A percentile compares a stretch with the other conserved stretches of the same genome.
Conservation (phyloP, 306 rosid genomes). For the Urtica urens region DNA sequence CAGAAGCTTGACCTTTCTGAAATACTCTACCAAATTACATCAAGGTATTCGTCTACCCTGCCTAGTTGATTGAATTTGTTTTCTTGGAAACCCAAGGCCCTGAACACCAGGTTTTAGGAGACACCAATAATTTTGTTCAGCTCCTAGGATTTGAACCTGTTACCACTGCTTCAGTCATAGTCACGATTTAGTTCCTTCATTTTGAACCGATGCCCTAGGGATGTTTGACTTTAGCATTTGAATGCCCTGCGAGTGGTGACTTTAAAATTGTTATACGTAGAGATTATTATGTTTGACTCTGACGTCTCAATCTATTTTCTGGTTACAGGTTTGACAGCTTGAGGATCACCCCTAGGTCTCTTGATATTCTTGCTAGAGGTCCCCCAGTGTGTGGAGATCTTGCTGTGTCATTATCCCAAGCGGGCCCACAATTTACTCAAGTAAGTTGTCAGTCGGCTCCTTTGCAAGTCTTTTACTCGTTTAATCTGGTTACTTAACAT, state of each 20-base stretch:
- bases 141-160: too few relatives aligned
- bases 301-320: not conserved
- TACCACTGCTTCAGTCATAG: too few relatives aligned
- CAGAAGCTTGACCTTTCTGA: conserved; percentile 97
- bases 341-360: conserved; percentile 94
- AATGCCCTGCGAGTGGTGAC: too few relatives aligned
- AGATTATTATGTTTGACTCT: not conserved
- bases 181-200: too few relatives aligned
- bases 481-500: conserved; percentile 23
- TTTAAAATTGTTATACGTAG: too few relatives aligned
- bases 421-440: conserved; percentile 98
- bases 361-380: conserved; percentile 90
- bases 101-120: too few relatives aligned
- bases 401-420: conserved; percentile 94
- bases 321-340: conserved; percentile 87
- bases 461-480: conserved; percentile 13
- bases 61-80: conserved; percentile 2
- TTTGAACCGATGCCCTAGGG: too few relatives aligned
- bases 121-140: too few relatives aligned
- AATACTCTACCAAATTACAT: conserved; percentile 89
- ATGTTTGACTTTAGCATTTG: too few relatives aligned
- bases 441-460: conserved; percentile 28
- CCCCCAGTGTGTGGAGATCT: conserved; percentile 99
- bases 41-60: conserved; percentile 51
- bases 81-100: too few relatives aligned